Evolutionary conservation across 2,329 filamentous ascomycete species (phyloP), one percentile per base, ranked within the genome.

Genomic region (Calonectria henricotiae): DNA sequence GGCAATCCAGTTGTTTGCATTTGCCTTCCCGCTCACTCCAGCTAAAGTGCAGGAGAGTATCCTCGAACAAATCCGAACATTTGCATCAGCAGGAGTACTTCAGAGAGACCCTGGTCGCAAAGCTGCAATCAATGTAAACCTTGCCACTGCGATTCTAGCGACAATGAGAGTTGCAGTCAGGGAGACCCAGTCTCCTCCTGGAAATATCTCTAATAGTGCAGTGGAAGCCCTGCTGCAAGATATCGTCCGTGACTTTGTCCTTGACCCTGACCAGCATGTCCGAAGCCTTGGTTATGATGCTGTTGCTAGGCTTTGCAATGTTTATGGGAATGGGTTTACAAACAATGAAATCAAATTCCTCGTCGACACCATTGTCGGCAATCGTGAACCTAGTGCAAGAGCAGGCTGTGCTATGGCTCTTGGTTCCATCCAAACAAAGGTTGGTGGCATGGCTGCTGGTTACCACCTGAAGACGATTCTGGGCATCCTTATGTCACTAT

Each of bases 401-500:
- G 95, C 97, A 51, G 96, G 96, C 12, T 99, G 96, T 82, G 96
- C 97, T 17, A 94, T 97, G 86, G 95, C 96, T 13, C 85, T 99
- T 35, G 96, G 96, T 9, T 93, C 93, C 67, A 98, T 99, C 62
- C 95, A 99, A 83, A 93, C 94, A 20, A 95, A 98, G 80, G 93
- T 99, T 39, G 97, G 96, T 68, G 96, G 96, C 67, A 98, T 99
- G 95, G 96, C 96, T 64, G 96, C 96, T 65, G 95, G 95, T 4
- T 95, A 96, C 77, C 96, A 99, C 80, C 87, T 99, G 62, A 98
- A 98, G 85, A 98, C 95, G 1, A 98, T 99, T 61, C 89, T 98
- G n/a, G 93, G 96, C 20, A 97, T 99, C 44, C 85, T 99, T n/a
- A 97, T 98, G 93, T 98, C 96, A 8, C 88, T 99, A 11, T 96